Evolutionary conservation across 2,329 filamentous ascomycete species (phyloP).

Genomic region (Claviceps lovelessii): DNA sequence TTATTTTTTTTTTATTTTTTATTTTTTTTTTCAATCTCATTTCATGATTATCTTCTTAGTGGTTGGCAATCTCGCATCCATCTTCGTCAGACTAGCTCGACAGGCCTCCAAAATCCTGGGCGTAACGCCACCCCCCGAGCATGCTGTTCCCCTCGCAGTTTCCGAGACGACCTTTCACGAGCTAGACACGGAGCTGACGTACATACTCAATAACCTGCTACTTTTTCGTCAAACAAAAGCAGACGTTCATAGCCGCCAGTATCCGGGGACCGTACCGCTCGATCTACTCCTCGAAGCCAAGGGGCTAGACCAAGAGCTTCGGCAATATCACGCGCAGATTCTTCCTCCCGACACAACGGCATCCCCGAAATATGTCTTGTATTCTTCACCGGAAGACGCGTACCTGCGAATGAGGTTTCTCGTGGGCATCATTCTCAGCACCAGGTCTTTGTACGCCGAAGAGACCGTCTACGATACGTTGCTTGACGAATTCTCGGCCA

Average conservation of each 20-base stretch:
- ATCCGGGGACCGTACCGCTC: constrained; percentile 2
- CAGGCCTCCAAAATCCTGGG: neutral
- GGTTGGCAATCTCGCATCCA: neutral
- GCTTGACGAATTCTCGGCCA: constrained; percentile 3
- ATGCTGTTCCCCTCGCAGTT: neutral
- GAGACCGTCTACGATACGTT: constrained; percentile 7
- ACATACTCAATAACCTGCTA: constrained; percentile 1
- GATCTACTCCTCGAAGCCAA: constrained; percentile 3
- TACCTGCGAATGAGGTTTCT: constrained; percentile 7
- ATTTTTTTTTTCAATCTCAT: neutral
- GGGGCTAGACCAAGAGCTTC: constrained; percentile 2
- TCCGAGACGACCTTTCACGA: neutral
- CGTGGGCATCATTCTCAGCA: constrained; percentile 3
- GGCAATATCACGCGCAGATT: neutral
- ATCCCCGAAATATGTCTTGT: constrained; percentile 1
- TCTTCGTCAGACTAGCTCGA: neutral
- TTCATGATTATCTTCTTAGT: neutral
- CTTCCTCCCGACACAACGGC: neutral
- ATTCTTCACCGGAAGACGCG: constrained; percentile 1
- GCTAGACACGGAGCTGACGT: neutral
- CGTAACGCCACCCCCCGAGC: neutral
- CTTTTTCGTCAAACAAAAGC: constrained; percentile 5
- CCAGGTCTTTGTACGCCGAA: constrained; percentile 5
- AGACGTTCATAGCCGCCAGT: constrained; percentile 4
- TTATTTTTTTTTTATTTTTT: neutral